Conservation (phyloP, 129 eudicot genomes). For the Tagetes erecta region DNA sequence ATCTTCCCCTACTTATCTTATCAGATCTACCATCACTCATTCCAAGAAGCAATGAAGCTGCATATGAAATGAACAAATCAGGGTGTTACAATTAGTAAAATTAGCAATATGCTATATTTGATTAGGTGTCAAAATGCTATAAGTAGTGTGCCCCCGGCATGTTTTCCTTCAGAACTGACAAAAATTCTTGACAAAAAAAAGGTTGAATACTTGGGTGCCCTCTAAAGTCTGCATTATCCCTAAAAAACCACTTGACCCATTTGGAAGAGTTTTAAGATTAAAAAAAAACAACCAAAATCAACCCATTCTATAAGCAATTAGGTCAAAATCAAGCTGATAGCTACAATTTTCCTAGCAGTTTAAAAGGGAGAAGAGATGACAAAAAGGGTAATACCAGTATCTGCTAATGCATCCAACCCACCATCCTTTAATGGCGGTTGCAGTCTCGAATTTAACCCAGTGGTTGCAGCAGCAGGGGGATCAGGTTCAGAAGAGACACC, state of each 20-base stretch:
- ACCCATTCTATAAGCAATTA: background rate
- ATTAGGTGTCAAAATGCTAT: conserved; percentile 3
- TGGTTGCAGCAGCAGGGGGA: conserved; percentile 23
- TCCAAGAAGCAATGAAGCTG: conserved; percentile 82
- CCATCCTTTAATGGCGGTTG: conserved; percentile 45
- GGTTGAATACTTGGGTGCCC: background rate
- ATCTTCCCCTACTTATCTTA: conserved; percentile 66
- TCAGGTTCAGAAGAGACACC: conserved; percentile 47
- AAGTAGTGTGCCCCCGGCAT: background rate
- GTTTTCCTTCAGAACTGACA: background rate
- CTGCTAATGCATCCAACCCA: conserved; percentile 62
- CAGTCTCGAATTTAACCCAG: conserved; percentile 41
- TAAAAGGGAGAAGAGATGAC: background rate
- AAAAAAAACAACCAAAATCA: background rate
- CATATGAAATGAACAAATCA: conserved; percentile 14
- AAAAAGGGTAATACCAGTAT: conserved; percentile 48
- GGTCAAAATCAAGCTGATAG: background rate
- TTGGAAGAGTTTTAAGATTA: background rate
- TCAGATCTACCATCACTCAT: conserved; percentile 55
- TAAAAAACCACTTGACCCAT: background rate
- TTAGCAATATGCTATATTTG: background rate
- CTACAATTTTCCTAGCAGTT: background rate
- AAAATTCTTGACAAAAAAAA: no score
- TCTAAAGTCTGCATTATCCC: background rate
- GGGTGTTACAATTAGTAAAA: background rate